Percentiles rank a stretch among this genome's conserved stretches.
Evolutionary conservation across 345 rosid species (phyloP).

Genomic region (Arabidopsis thaliana): TAIR10.1 NC_003074.8:788501-789000

Average conservation of each 20-base stretch:
- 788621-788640: conserved; percentile 1
- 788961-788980: conserved; percentile 99
- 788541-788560: neutral
- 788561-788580: neutral
- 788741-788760: neutral
- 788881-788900: conserved; percentile 53
- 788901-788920: conserved; percentile 64
- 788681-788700: neutral
- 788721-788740: neutral
- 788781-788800: conserved; percentile 99
- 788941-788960: conserved; percentile 94
- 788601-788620: neutral
- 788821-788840: conserved; percentile 98
- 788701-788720: neutral
- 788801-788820: conserved; percentile 99
- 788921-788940: conserved; percentile 81
- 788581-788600: neutral
- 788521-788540: neutral
- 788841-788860: conserved; percentile 49
- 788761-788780: conserved; percentile 45
- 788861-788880: conserved; percentile 30
- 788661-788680: neutral
- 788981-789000: conserved; percentile 97
- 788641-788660: neutral
- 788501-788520: conserved; percentile 64